phyloP scores from a whole-genome alignment of 139 green algal species.

The Micractinium conductrix region DNA sequence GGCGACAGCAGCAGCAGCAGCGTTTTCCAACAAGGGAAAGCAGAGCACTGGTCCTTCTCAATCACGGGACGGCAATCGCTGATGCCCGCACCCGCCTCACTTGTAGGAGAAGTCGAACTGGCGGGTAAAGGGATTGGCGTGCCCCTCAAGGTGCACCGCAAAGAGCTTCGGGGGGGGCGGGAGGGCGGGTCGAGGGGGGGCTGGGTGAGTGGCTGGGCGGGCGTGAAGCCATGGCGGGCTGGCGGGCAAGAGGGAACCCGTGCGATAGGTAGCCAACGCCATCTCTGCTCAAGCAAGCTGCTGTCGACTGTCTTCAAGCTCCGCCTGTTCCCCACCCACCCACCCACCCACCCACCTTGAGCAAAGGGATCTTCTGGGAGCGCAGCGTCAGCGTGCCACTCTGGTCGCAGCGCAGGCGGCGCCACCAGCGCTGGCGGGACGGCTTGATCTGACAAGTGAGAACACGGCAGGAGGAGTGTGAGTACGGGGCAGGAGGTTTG shows the following conservation, averaged over 20 bases:
- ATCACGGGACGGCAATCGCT: no score
- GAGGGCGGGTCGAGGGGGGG: no score
- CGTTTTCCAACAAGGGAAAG: neutral
- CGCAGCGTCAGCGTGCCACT: slow-evolving; percentile 38
- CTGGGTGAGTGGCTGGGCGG: no score
- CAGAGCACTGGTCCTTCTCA: neutral
- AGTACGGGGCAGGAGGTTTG: neutral
- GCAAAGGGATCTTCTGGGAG: slow-evolving; percentile 38
- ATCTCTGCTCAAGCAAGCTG: no score
- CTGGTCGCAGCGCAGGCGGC: slow-evolving; percentile 31
- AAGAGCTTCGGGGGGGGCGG: no score
- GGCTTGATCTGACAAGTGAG: slow-evolving; percentile 40
- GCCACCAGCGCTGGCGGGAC: slow-evolving; percentile 25
- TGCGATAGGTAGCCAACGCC: no score
- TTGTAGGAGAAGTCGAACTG: slow-evolving; percentile 25
- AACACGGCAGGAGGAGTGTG: neutral
- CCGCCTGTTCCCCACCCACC: no score
- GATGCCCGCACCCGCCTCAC: neutral
- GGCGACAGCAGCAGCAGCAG: neutral
- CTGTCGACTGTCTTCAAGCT: no score
- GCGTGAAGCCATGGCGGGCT: no score
- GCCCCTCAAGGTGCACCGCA: slow-evolving; percentile 33
- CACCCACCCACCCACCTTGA: no score
- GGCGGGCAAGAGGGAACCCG: no score
- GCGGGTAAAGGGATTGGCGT: slow-evolving; percentile 33